Conservation (phyloP, 495 filamentous ascomycete genomes). For the Daldinia decipiens region DNA sequence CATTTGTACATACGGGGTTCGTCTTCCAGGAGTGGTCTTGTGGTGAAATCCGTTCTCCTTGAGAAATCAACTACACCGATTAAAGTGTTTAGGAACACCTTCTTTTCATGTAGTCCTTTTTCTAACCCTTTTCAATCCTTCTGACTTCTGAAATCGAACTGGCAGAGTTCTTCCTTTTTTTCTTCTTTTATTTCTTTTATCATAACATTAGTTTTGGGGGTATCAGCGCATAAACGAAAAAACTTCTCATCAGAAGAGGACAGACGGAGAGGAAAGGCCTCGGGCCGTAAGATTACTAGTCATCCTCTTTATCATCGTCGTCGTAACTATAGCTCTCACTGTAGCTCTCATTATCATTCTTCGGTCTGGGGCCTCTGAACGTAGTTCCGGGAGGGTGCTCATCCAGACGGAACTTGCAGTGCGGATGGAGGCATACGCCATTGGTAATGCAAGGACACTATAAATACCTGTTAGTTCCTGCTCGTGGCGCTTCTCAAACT, state of each 20-base stretch:
- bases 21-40: background rate
- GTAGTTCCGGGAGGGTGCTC: conserved; percentile 63
- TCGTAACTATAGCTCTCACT: background rate
- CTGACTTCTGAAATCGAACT: background rate
- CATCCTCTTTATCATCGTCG: background rate
- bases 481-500: background rate
- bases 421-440: conserved; percentile 54
- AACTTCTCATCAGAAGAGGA: background rate
- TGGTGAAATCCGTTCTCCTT: background rate
- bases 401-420: conserved; percentile 59
- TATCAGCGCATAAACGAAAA: background rate
- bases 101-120: background rate
- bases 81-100: background rate
- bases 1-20: background rate
- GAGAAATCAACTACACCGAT: background rate
- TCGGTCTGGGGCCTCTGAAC: conserved; percentile 47
- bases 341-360: background rate
- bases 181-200: background rate
- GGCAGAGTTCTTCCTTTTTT: background rate
- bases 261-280: background rate
- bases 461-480: conserved; percentile 10
- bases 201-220: background rate
- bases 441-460: conserved; percentile 56
- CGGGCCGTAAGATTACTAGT: background rate
- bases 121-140: background rate